Percentiles rank a stretch among this genome's conserved stretches.
Conservation (phyloP, 306 rosid species). For the Acacia melanoxylon region DNA sequence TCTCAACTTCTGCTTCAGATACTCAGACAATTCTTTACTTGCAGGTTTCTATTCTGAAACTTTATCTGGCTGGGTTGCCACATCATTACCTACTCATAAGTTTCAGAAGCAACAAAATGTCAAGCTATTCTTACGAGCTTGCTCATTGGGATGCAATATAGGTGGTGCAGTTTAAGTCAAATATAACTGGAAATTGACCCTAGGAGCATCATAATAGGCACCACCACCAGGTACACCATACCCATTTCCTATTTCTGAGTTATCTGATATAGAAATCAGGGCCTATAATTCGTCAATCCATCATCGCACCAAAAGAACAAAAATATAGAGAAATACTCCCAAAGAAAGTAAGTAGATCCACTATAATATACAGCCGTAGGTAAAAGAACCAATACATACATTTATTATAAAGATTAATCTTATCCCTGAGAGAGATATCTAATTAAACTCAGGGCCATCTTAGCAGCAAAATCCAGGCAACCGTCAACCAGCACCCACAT, state of each 20-base stretch:
- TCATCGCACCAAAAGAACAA: background rate
- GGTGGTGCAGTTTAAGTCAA: conserved; percentile 13
- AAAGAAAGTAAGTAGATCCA: conserved; percentile 9
- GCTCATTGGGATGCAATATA: conserved; percentile 22
- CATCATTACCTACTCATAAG: conserved; percentile 46
- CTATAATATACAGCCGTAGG: conserved; percentile 2
- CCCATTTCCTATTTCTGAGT: conserved; percentile 91
- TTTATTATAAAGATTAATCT: background rate
- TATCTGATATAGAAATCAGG: conserved; percentile 52
- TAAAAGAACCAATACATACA: background rate
- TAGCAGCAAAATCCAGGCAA: background rate
- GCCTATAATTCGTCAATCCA: conserved; percentile 4
- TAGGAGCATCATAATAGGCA: conserved; percentile 61
- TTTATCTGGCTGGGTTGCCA: conserved; percentile 32
- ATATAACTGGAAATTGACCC: conserved; percentile 28
- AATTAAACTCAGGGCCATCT: background rate
- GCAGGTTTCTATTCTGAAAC: conserved; percentile 47
- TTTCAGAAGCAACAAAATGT: conserved; percentile 42
- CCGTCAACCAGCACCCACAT: background rate
- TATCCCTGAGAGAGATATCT: background rate
- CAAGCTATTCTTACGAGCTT: conserved; percentile 21
- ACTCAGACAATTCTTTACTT: conserved; percentile 76
- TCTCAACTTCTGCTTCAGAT: conserved; percentile 82
- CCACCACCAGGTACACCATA: conserved; percentile 99
- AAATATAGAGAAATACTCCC: background rate